Evolutionary conservation across 73 alveolate species (phyloP), one percentile per base, ranked within the genome.

Genomic region (Breviolum minutum): DNA sequence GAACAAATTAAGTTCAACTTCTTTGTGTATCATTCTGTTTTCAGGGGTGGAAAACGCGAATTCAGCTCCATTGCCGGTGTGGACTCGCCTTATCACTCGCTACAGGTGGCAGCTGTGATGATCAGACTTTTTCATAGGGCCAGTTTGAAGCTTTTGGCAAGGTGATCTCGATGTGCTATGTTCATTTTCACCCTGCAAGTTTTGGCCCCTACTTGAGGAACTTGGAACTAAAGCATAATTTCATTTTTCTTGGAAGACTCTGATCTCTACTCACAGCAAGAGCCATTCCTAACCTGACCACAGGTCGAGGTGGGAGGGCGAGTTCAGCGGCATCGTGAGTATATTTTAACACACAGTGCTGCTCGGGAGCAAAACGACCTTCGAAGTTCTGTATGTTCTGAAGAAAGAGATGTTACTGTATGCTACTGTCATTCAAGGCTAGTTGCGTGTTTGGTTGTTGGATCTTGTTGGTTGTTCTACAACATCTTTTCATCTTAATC

Each of bases 261-360:
- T n/a, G n/a, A n/a, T n/a, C n/a, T 40, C 54, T 40, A 40, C 54
- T 40, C 54, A 40, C 54, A 40, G 24, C 4, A 22, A 17, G 17
- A 22, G 54, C 54, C 54, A 40, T 40, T 40, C 54, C 54, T 40
- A 40, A 14, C 17, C 17, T 68, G 77, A 2, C 6, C 24, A 11
- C 29, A 79, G 87, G 87, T 79, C 0, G 87, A 79, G 87, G 32
- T 27, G 0, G 87, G 87, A 30, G 66, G 66, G 0, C 9, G n/a
- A n/a, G 87, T 79, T 7, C 87, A 79, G 26, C 87, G 87, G 27
- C 62, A 79, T 30, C 87, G 87, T 20, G 87, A 79, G 3, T 79
- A 79, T 63, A 79, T 79, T 26, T 10, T 79, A 4, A 79, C 87
- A 22, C 87, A 79, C 63, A 79, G 87, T 24, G 87, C n/a, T 14